phyloP scores from a whole-genome alignment of 768 basidiomycete genomes.

The Suillus lakei region DNA sequence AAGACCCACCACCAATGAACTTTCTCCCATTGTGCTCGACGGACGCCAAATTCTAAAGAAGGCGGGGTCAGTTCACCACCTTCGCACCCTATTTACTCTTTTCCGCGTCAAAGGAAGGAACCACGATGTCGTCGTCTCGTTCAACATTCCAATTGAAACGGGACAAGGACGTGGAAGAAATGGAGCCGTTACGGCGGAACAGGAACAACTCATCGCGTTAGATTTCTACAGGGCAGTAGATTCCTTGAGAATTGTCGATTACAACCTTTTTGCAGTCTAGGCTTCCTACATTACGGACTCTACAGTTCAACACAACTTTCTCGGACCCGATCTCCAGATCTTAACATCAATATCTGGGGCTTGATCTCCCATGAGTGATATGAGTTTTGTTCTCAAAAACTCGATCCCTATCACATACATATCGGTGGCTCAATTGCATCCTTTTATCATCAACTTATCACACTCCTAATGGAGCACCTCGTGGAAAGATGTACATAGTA shows the following conservation, averaged over 20 bases:
- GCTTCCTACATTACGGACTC: background rate
- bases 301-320: background rate
- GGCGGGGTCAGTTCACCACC: conserved; percentile 53
- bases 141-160: conserved; percentile 72
- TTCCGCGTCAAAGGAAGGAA: conserved; percentile 75
- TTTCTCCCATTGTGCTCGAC: conserved; percentile 60
- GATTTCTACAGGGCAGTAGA: conserved; percentile 60
- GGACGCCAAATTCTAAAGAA: conserved; percentile 80
- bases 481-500: background rate
- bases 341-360: background rate
- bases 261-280: conserved; percentile 60
- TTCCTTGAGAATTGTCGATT: conserved; percentile 71
- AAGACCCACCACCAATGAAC: conserved; percentile 48
- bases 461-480: conserved; percentile 2
- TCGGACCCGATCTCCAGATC: conserved; percentile 1
- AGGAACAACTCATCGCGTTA: conserved; percentile 34
- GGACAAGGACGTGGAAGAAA: conserved; percentile 37
- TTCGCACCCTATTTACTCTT: conserved; percentile 64
- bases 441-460: conserved; percentile 1
- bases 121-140: conserved; percentile 83
- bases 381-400: background rate
- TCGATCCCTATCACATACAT: background rate
- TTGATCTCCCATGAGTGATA: background rate
- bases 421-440: background rate
- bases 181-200: conserved; percentile 45